Base-by-base conservation (phyloP, 495 filamentous ascomycete genomes). In the Penicillium pulvis region DNA sequence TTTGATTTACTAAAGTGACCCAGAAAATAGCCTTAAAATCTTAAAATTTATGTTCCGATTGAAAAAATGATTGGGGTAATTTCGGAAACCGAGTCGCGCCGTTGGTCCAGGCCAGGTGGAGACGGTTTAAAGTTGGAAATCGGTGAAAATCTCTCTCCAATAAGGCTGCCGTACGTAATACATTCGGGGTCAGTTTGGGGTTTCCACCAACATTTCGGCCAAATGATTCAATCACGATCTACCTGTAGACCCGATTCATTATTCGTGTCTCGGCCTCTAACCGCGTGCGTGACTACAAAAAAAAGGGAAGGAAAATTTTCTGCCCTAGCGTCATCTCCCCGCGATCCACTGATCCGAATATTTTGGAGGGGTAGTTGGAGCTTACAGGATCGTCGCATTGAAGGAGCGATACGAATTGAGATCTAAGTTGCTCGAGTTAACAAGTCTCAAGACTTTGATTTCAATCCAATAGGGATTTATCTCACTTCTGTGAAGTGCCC, bases 181-280 rank as follows among this genome's bases (percentile, higher is more conserved):
- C 60, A 50, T 55, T 66, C 46, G 60, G 66, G 51, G 57, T 60
- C 57, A 33, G 52, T 16, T 67, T 67, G 60, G 66, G 49, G 64
- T 57, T 55, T 57, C 35, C 42, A 45, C 10, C 35, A 23, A 41
- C 16, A 24, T 28, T 9, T 69, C 66, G 63, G 66, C 56, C 56
- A 57, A 61, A 61, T 45, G 58, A 65, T 33, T 67, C 61, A 67
- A 67, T 65, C 64, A 64, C 42, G 53, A 62, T 59, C 60, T 49
- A 47, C 55, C 43, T 20, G 31, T 19, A 43, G 26, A 35, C 31
- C 39, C n/a, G 7, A 16, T 39, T 11, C 39, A 11, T 24, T 23
- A n/a, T 42, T 35, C 9, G 26, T 36, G 36, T 30, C 30, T 16
- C 41, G 19, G 45, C 46, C 16, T 49, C 11, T 43, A 17, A 47